A percentile compares a stretch with the other conserved stretches of the same genome.
Conservation (phyloP, 73 alveolate genomes). For the Paramecium sexaurelia region DNA sequence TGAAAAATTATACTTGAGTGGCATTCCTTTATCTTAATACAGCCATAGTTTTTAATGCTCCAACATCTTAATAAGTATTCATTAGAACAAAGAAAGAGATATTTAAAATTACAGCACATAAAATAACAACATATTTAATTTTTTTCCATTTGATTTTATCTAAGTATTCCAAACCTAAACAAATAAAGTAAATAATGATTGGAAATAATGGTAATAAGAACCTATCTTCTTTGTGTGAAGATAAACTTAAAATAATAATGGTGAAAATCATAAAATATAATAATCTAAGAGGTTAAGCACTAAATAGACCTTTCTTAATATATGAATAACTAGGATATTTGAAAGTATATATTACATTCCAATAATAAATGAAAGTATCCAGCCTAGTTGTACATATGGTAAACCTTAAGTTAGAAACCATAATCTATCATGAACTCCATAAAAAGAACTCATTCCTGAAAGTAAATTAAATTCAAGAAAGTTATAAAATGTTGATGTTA, state of each 20-base stretch:
- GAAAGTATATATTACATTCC: not conserved
- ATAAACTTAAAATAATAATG: not conserved
- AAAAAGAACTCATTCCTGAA: conserved; percentile 48
- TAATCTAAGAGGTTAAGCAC: not conserved
- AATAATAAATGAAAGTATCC: not conserved
- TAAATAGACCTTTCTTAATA: not conserved
- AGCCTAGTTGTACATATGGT: conserved; percentile 37
- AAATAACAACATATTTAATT: not conserved
- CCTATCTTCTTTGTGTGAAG: conserved; percentile 71
- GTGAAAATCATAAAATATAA: not conserved
- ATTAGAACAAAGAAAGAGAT: not conserved
- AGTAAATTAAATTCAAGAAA: conserved; percentile 55
- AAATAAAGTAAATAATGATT: not conserved
- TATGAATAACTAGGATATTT: not conserved
- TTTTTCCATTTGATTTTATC: not conserved
- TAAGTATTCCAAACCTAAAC: not conserved
- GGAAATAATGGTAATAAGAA: conserved; percentile 66
- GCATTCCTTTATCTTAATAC: conserved; percentile 16
- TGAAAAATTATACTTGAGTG: conserved; percentile 46
- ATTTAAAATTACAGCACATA: not conserved
- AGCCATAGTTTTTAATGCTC: conserved; percentile 60
- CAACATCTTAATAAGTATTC: conserved; percentile 58
- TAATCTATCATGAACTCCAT: conserved; percentile 54
- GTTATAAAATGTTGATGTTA: conserved; percentile 58
- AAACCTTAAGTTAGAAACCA: conserved; percentile 60